These are phyloP conservation scores for Mycena amicta DNA, from an alignment of 768 basidiomycete species.

Conservation along the genomic window DNA sequence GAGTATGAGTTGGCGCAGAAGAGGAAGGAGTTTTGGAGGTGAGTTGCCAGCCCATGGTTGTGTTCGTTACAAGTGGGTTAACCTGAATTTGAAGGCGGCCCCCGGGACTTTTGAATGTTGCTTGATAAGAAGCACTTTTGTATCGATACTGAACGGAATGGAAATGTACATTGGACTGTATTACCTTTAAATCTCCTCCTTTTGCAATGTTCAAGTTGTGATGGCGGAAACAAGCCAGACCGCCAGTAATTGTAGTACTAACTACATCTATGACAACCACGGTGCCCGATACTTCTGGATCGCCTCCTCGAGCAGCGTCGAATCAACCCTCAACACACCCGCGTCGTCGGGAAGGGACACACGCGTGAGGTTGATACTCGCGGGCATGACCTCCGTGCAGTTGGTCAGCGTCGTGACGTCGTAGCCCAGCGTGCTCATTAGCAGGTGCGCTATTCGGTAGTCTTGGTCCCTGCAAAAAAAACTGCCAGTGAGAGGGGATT, in stretches of 20 bases:
- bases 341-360: neutral
- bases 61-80: too few relatives aligned
- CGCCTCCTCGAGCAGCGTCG: conserved; percentile 14
- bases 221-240: too few relatives aligned
- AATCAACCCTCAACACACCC: conserved; percentile 4
- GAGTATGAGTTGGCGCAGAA: neutral
- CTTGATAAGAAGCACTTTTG: too few relatives aligned
- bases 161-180: too few relatives aligned
- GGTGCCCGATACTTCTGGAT: conserved; percentile 17
- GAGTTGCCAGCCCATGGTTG: too few relatives aligned
- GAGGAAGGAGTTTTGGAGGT: neutral
- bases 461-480: conserved; percentile 14
- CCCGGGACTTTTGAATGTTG: too few relatives aligned
- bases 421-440: conserved; percentile 16
- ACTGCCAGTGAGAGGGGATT: neutral
- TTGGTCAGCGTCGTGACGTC: conserved; percentile 12
- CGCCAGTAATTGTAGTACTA: too few relatives aligned
- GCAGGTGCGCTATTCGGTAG: conserved; percentile 16
- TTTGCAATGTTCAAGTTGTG: too few relatives aligned
- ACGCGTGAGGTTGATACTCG: conserved; percentile 14
- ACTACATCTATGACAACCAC: too few relatives aligned
- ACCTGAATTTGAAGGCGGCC: too few relatives aligned
- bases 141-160: too few relatives aligned
- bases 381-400: conserved; percentile 22
- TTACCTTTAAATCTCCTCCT: too few relatives aligned